A percentile compares a stretch with the other conserved stretches of the same genome.
Conservation (phyloP, 768 basidiomycete genomes). For the button mushroom (Agaricus bisporus) region DNA sequence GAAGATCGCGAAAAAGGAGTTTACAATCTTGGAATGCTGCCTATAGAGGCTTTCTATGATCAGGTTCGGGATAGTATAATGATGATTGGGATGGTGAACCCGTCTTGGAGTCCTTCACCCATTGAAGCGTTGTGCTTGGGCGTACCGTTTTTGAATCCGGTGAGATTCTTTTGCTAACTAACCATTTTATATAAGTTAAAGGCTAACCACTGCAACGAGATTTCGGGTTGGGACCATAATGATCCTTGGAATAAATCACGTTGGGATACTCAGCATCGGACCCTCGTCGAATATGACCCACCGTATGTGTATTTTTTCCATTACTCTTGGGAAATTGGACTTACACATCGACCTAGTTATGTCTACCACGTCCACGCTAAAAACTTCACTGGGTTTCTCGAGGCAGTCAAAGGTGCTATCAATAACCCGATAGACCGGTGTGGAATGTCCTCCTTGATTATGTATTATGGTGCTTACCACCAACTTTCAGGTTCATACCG, state of each 20-base stretch:
- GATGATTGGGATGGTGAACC: conserved; percentile 24
- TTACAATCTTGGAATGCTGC: conserved; percentile 16
- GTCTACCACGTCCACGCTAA: conserved; percentile 26
- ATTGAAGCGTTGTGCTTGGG: conserved; percentile 31
- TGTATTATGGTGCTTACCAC: neutral
- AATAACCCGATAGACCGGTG: conserved; percentile 25
- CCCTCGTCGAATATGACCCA: conserved; percentile 20
- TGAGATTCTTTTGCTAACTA: conserved; percentile 8
- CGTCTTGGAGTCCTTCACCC: conserved; percentile 23
- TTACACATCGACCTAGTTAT: conserved; percentile 14
- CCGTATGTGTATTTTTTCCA: conserved; percentile 18
- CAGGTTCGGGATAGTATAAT: conserved; percentile 21
- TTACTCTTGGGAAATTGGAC: neutral
- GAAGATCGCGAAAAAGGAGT: conserved; percentile 18
- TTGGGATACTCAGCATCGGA: conserved; percentile 27
- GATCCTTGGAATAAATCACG: conserved; percentile 19
- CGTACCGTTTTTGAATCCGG: conserved; percentile 32
- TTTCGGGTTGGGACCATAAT: conserved; percentile 19
- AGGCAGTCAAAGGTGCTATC: conserved; percentile 21
- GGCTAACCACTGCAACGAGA: conserved; percentile 5
- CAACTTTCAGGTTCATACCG: conserved; percentile 20
- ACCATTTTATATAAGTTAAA: neutral
- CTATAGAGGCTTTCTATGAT: conserved; percentile 15
- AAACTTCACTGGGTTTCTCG: conserved; percentile 21
- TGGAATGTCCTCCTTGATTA: neutral